Evolutionary conservation across 1,284 basidiomycete species (phyloP).

Genomic region (Hypsizygus ulmarius): DNA sequence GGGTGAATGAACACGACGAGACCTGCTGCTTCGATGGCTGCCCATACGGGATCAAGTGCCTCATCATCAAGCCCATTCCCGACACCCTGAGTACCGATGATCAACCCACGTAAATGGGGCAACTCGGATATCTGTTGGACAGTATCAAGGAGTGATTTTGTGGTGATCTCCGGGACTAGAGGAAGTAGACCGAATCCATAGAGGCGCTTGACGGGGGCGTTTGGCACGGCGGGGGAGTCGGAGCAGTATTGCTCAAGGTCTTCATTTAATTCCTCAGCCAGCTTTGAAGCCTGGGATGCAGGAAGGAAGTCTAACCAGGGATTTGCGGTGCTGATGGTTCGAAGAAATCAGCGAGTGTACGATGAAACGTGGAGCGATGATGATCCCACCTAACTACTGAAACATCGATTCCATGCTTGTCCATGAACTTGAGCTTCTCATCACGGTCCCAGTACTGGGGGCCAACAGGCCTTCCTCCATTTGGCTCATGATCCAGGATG

Average conservation of each 20-base stretch:
- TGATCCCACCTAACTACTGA: constrained; percentile 57
- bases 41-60: constrained; percentile 75
- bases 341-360: neutral
- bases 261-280: constrained; percentile 68
- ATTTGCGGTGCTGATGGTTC: constrained; percentile 61
- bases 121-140: constrained; percentile 64
- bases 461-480: constrained; percentile 61
- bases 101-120: constrained; percentile 73
- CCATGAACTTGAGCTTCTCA: constrained; percentile 78
- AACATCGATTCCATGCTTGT: constrained; percentile 69
- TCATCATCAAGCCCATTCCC: constrained; percentile 81
- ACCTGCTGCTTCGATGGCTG: constrained; percentile 60
- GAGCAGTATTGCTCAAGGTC: constrained; percentile 80
- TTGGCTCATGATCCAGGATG: constrained; percentile 76
- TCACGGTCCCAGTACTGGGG: constrained; percentile 76
- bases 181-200: constrained; percentile 86
- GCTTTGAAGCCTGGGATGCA: constrained; percentile 58
- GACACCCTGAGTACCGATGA: constrained; percentile 77
- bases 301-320: constrained; percentile 87
- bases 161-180: constrained; percentile 63
- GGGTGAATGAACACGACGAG: constrained; percentile 81
- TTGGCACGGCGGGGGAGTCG: constrained; percentile 46
- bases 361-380: neutral
- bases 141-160: constrained; percentile 54
- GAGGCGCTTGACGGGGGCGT: constrained; percentile 51